A percentile compares a stretch with the other conserved stretches of the same genome.
Evolutionary conservation across 148 eudicot species (phyloP).

Genomic region (Vaccinium darrowii): DNA sequence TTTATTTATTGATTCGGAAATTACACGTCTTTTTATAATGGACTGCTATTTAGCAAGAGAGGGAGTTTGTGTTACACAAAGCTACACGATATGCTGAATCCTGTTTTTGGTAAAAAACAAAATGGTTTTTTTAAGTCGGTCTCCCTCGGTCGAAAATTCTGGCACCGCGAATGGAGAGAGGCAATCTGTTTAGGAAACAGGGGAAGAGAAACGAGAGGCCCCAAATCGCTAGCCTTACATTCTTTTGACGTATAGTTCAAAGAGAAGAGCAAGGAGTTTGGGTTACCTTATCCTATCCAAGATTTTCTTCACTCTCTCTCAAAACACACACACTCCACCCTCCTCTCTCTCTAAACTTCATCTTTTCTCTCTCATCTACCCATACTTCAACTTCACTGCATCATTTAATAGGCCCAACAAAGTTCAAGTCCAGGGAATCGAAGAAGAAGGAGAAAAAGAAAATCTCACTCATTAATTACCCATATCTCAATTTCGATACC

Average conservation of each 20-base stretch:
- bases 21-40: too few species aligned
- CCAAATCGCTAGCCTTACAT: conserved; percentile 22
- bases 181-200: conserved; percentile 3
- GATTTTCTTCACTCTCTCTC: conserved; percentile 6
- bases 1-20: too few species aligned
- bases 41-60: too few species aligned
- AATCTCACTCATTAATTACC: conserved; percentile 3
- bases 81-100: too few species aligned
- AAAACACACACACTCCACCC: not conserved
- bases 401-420: conserved; percentile 16
- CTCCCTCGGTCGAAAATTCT: too few species aligned
- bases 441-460: conserved; percentile 5
- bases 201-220: conserved; percentile 40
- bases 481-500: not conserved
- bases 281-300: conserved; percentile 41
- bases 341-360: not conserved
- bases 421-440: not conserved
- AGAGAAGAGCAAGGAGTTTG: not conserved
- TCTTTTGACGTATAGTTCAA: conserved; percentile 12
- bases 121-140: too few species aligned
- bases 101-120: too few species aligned
- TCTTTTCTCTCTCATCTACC: not conserved
- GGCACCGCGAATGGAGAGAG: not conserved
- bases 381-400: conserved; percentile 7
- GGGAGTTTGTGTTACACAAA: too few species aligned